phyloP scores from a whole-genome alignment of 1,284 basidiomycete genomes.

The Entoloma clypeatum region DNA sequence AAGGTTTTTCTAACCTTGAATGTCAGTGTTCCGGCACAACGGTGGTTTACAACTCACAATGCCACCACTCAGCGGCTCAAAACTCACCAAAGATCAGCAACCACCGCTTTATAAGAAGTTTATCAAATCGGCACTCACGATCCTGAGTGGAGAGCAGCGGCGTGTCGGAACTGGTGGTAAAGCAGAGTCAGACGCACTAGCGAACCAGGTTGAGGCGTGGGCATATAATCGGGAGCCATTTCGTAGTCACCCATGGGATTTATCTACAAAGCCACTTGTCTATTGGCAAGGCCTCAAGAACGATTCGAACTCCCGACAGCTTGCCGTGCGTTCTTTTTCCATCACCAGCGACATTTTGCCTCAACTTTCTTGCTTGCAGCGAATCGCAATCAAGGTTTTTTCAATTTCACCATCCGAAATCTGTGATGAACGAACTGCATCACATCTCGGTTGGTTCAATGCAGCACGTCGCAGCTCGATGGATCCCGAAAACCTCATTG shows the following conservation, averaged over 20 bases:
- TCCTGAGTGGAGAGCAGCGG: slow-evolving; percentile 16
- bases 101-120: no score
- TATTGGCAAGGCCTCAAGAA: slow-evolving; percentile 19
- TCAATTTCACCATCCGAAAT: slow-evolving; percentile 27
- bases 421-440: slow-evolving; percentile 27
- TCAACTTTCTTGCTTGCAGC: slow-evolving; percentile 13
- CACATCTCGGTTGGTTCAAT: slow-evolving; percentile 26
- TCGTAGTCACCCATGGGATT: slow-evolving; percentile 11
- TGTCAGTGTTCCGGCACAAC: slow-evolving; percentile 6
- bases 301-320: slow-evolving; percentile 22
- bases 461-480: slow-evolving; percentile 24
- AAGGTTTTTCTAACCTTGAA: background rate
- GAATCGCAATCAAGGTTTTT: slow-evolving; percentile 23
- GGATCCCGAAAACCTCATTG: slow-evolving; percentile 22
- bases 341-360: background rate
- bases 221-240: slow-evolving; percentile 22
- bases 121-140: slow-evolving; percentile 11
- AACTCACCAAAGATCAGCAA: no score
- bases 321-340: slow-evolving; percentile 15
- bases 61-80: slow-evolving; percentile 14
- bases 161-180: slow-evolving; percentile 7
- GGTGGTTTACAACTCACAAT: slow-evolving; percentile 21
- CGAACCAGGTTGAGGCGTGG: slow-evolving; percentile 18
- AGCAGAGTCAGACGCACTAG: slow-evolving; percentile 8
- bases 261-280: slow-evolving; percentile 15